Evolutionary conservation across 2,329 filamentous ascomycete genomes (phyloP).

Genomic region (Xylariaceae sp.): DNA sequence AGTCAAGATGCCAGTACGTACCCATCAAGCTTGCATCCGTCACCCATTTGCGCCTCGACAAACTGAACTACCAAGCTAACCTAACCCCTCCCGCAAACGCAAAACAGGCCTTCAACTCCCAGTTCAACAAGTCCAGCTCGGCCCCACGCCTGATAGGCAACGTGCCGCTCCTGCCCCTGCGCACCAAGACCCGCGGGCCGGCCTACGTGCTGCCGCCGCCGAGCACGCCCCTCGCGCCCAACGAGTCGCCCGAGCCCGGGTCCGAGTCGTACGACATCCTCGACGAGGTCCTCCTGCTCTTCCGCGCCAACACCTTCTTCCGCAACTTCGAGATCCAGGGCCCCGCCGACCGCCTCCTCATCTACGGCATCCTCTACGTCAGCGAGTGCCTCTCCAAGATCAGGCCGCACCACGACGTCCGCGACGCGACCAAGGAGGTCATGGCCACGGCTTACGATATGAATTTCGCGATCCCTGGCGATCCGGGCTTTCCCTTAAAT

Average conservation of each 20-base stretch:
- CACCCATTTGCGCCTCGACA: too few relatives aligned
- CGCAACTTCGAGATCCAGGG: slow-evolving; percentile 99
- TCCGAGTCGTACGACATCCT: slow-evolving; percentile 93
- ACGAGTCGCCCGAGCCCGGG: slow-evolving; percentile 70
- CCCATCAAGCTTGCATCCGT: too few relatives aligned
- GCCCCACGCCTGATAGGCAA: slow-evolving; percentile 65
- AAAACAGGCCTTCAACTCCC: slow-evolving; percentile 89
- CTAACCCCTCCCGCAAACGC: neutral
- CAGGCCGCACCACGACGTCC: slow-evolving; percentile 62
- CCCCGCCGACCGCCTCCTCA: slow-evolving; percentile 84
- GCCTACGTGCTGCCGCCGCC: slow-evolving; percentile 73
- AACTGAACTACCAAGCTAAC: too few relatives aligned
- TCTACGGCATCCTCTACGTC: slow-evolving; percentile 94
- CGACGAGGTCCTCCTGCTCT: slow-evolving; percentile 86
- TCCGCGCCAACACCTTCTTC: slow-evolving; percentile 98
- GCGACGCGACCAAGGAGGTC: slow-evolving; percentile 64
- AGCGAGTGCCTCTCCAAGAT: slow-evolving; percentile 88
- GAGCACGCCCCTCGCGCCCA: slow-evolving; percentile 50
- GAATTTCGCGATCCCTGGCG: slow-evolving; percentile 91
- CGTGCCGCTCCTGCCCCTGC: slow-evolving; percentile 89
- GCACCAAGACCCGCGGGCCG: slow-evolving; percentile 91
- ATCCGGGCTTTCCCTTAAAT: slow-evolving; percentile 88
- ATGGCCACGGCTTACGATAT: slow-evolving; percentile 85
- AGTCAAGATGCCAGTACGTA: too few relatives aligned
- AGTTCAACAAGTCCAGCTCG: slow-evolving; percentile 82